phyloP scores from a whole-genome alignment of 306 rosid species.

The Malus fusca region DNA sequence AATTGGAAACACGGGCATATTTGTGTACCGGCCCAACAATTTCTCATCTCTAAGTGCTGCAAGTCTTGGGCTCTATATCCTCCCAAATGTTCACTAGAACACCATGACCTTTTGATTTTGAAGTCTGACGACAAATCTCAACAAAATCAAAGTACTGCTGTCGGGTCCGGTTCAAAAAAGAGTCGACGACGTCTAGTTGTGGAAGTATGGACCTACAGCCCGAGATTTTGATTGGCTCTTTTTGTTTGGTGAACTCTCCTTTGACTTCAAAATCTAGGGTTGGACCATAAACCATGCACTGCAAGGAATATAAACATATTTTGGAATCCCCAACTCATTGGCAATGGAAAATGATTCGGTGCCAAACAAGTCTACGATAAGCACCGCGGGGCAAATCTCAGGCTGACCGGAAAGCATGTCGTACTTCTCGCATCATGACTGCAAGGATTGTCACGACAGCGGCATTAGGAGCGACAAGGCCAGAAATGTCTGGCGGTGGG shows the following conservation, averaged over 20 bases:
- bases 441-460: slow-evolving; percentile 1
- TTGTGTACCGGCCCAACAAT: slow-evolving; percentile 4
- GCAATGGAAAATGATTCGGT: slow-evolving; percentile 30
- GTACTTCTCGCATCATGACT: slow-evolving; percentile 22
- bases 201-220: slow-evolving; percentile 32
- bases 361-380: slow-evolving; percentile 47
- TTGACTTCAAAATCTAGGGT: slow-evolving; percentile 15
- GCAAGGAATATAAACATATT: slow-evolving; percentile 26
- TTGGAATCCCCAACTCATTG: slow-evolving; percentile 35
- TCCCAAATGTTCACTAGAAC: slow-evolving; percentile 51
- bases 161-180: slow-evolving; percentile 11
- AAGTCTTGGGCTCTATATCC: slow-evolving; percentile 26
- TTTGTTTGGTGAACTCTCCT: slow-evolving; percentile 26
- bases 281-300: slow-evolving; percentile 16
- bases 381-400: slow-evolving; percentile 14
- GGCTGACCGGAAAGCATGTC: not conserved
- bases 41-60: slow-evolving; percentile 21
- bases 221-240: slow-evolving; percentile 21
- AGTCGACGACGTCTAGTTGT: slow-evolving; percentile 21
- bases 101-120: slow-evolving; percentile 23
- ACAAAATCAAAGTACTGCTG: slow-evolving; percentile 14
- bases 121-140: not conserved
- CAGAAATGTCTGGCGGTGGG: slow-evolving; percentile 10
- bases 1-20: slow-evolving; percentile 23
- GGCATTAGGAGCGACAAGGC: not conserved